Conservation (phyloP, 2,329 filamentous ascomycete genomes). For the Remersonia thermophila region DNA sequence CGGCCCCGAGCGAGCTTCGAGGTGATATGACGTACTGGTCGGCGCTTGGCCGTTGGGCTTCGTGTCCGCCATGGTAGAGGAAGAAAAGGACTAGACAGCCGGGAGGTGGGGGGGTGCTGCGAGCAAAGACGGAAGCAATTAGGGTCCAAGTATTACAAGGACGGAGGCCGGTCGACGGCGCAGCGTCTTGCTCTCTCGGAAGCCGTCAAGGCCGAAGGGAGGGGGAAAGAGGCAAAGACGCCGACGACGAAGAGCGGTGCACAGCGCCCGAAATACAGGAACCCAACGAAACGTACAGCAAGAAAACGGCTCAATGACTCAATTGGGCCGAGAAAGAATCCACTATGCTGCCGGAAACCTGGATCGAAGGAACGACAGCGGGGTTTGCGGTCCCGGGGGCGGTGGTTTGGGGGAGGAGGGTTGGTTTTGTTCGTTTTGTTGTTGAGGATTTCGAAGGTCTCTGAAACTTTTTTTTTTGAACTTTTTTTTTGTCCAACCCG, state of each 20-base stretch:
- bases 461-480: conserved; percentile 7
- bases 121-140: conserved; percentile 3
- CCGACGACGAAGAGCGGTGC: no score
- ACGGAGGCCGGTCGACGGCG: conserved; percentile 4
- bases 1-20: no score
- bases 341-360: conserved; percentile 8
- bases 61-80: conserved; percentile 11
- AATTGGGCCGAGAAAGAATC: conserved; percentile 10
- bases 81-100: no score
- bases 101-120: neutral
- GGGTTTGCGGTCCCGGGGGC: neutral
- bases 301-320: conserved; percentile 11
- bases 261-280: neutral
- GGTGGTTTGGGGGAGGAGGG: neutral
- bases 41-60: conserved; percentile 11
- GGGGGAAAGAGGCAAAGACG: conserved; percentile 4
- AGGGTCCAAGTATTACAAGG: conserved; percentile 5
- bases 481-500: conserved; percentile 1
- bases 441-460: conserved; percentile 2
- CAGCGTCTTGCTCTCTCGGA: conserved; percentile 5
- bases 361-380: conserved; percentile 9
- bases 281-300: neutral
- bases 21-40: conserved; percentile 8
- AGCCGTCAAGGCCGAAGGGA: conserved; percentile 7
- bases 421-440: conserved; percentile 2